Evolutionary conservation across 1,284 basidiomycete species (phyloP).

Genomic region (Malassezia arunalokei): DNA sequence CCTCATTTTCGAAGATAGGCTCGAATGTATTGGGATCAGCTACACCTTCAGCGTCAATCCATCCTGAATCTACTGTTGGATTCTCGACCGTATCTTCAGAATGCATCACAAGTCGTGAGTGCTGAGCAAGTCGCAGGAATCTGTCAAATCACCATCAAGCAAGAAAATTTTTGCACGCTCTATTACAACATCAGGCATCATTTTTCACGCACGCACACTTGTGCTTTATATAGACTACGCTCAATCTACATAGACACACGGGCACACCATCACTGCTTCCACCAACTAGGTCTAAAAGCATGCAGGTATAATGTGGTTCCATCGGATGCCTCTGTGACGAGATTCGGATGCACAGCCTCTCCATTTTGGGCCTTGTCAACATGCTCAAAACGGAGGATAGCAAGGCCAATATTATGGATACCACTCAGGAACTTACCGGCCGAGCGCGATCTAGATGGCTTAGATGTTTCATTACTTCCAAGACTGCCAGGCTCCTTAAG

Average conservation of each 20-base stretch:
- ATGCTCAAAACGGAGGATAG: slow-evolving; percentile 31
- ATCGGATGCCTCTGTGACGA: neutral
- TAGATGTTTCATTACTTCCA: neutral
- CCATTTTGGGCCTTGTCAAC: slow-evolving; percentile 14
- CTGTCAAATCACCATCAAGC: too few species aligned
- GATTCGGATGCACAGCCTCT: neutral
- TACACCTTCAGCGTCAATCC: neutral
- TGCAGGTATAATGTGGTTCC: neutral
- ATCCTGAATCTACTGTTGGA: neutral
- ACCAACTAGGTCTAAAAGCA: neutral
- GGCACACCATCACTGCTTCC: neutral
- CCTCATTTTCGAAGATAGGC: neutral
- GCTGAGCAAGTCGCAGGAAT: too few species aligned
- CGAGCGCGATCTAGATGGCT: slow-evolving; percentile 13
- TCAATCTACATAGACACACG: neutral
- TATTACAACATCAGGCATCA: neutral
- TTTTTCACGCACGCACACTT: neutral
- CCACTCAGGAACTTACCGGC: slow-evolving; percentile 33
- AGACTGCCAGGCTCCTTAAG: slow-evolving; percentile 4
- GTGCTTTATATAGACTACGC: neutral
- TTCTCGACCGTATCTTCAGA: neutral
- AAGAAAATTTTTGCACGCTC: too few species aligned
- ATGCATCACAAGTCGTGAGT: neutral
- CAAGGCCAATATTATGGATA: slow-evolving; percentile 35
- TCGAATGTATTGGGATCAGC: neutral